These are phyloP conservation scores for Amauroascus verrucosus DNA, from an alignment of 2,329 filamentous ascomycete genomes.

Conservation along the genomic window DNA sequence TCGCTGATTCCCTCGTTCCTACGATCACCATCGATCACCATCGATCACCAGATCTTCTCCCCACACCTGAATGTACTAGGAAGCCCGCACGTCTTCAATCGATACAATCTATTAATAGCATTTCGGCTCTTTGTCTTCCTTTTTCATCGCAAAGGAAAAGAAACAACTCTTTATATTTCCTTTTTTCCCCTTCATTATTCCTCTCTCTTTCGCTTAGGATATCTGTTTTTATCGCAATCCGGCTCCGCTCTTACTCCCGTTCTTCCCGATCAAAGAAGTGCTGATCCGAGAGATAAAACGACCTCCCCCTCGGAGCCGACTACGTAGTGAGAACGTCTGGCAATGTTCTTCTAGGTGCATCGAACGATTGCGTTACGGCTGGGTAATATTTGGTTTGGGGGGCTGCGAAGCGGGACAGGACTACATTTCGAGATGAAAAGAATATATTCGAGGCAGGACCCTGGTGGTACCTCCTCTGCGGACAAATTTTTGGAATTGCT, in stretches of 20 bases:
- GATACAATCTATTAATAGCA: constrained; percentile 8
- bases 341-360: neutral
- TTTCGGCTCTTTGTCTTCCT: neutral
- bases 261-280: neutral
- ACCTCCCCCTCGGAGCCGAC: neutral
- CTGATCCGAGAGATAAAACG: neutral
- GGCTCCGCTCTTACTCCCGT: neutral
- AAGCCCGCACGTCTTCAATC: neutral
- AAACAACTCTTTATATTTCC: neutral
- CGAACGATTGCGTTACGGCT: neutral
- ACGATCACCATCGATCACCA: neutral
- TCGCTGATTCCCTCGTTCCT: neutral
- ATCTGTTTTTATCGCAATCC: neutral
- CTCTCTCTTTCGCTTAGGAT: neutral
- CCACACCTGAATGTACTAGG: neutral
- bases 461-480: constrained; percentile 12
- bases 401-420: neutral
- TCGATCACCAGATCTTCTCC: constrained; percentile 1
- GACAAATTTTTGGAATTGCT: constrained; percentile 38
- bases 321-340: neutral
- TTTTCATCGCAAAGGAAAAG: neutral
- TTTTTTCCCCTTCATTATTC: neutral
- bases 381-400: neutral
- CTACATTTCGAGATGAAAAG: neutral
- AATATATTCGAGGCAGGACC: constrained; percentile 2